Evolutionary conservation across 306 rosid genomes (phyloP).

Genomic region (Cyclanthera cordifolia): DNA sequence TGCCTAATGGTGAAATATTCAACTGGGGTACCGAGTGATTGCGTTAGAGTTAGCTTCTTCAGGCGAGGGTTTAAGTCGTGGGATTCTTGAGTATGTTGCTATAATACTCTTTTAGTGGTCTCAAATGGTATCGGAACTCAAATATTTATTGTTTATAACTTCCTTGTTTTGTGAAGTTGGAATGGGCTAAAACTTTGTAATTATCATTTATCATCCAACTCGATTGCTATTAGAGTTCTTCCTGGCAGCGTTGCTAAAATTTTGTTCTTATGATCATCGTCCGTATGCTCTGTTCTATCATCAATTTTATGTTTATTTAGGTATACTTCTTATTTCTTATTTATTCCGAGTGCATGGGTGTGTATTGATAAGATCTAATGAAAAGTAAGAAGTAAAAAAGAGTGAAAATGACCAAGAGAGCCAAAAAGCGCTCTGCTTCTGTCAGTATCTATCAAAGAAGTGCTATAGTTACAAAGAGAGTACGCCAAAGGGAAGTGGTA

Average conservation of each 20-base stretch:
- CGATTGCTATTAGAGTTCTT: background rate
- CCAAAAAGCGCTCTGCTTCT: background rate
- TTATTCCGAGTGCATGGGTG: background rate
- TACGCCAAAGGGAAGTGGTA: background rate
- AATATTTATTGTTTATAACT: background rate
- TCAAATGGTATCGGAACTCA: background rate
- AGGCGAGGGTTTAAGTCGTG: background rate
- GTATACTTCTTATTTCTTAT: background rate
- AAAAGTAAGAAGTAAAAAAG: background rate
- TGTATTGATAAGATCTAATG: background rate
- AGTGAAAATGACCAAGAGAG: background rate
- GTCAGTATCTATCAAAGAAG: background rate
- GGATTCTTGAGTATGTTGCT: background rate
- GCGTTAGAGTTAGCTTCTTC: background rate
- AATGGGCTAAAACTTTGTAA: background rate
- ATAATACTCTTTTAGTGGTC: background rate
- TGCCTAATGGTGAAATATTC: background rate
- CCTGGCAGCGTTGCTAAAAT: background rate
- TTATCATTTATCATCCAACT: background rate
- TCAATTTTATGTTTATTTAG: background rate
- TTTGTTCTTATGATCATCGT: background rate
- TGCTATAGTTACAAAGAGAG: background rate
- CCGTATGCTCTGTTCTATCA: background rate
- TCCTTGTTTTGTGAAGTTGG: background rate
- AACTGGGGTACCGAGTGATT: background rate